Base-by-base conservation (phyloP, 108 stramenopile species). In the Nitzschia inconspicua region DNA sequence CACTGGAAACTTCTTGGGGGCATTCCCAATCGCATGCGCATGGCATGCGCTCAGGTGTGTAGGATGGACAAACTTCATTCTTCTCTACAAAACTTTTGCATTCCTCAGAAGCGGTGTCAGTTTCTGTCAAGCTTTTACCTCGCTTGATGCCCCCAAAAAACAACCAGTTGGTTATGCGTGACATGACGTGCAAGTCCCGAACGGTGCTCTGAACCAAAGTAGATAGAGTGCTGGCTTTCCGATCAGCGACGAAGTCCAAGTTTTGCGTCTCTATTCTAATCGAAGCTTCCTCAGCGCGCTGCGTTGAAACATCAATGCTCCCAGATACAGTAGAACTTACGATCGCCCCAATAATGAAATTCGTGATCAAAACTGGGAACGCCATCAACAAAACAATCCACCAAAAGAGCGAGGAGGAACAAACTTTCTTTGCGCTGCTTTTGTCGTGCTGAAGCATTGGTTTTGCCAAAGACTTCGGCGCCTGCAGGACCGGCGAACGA, bases 11-110 rank as follows among this genome's bases (percentile, higher is more conserved):
- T 5, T 50, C 54, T 32, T 46, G 50, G 18, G 35, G 51, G 41
- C 66, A 64, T 20, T 67, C 54, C 79, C 79, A 80, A 31, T 49
- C 72, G 39, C 79, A 80, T 39, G 57, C 66, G 34, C 79, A 80
- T 10, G 60, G 66, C 1, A 47, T 48, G 19, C 60, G 1, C 10
- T 0, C 35, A 13, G 40, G 25, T 47, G 29, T 31, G 25, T 56
- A 51, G 31, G 51, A 56, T 22, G 46, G 65, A 37, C 78, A 79
- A 18, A 56, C 35, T 22, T 32, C 24, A 31, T 62, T 62, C 5
- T 29, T 29, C 0, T 23, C 18, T 7, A 40, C 20, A 14, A 30
- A 64, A 23, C 7, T 34, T 48, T 83, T 83, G 65, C 82, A 83
- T 36, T 70, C 65, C 62, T 83, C 82, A 11, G 73, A 60, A 18